Conservation (phyloP, 1,139 yeast genomes). For the Yamadazyma blattariae region DNA sequence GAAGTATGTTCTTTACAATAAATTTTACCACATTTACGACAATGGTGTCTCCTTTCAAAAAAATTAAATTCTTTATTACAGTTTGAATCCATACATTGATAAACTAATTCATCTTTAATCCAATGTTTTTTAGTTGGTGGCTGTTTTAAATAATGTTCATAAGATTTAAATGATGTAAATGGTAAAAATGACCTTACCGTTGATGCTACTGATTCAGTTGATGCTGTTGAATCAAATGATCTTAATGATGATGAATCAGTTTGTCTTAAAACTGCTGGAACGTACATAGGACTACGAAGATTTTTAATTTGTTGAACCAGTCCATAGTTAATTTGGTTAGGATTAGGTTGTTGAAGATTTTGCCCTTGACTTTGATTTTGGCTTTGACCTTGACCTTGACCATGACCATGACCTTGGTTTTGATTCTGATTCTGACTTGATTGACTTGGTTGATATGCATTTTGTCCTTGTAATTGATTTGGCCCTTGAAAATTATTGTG, state of each 20-base stretch:
- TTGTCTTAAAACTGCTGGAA: slow-evolving; percentile 84
- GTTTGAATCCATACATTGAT: slow-evolving; percentile 53
- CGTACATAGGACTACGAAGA: slow-evolving; percentile 80
- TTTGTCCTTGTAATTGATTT: background rate
- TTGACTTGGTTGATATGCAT: background rate
- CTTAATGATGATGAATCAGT: slow-evolving; percentile 28
- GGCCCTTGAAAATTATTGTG: background rate
- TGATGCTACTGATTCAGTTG: slow-evolving; percentile 27
- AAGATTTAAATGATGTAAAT: slow-evolving; percentile 12
- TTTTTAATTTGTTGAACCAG: slow-evolving; percentile 58
- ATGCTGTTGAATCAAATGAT: slow-evolving; percentile 36
- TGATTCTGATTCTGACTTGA: no score
- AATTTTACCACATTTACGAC: slow-evolving; percentile 90
- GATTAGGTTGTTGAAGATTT: background rate
- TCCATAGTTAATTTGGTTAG: slow-evolving; percentile 3
- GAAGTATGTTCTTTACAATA: slow-evolving; percentile 72
- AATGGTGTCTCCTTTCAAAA: slow-evolving; percentile 88
- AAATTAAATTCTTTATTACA: slow-evolving; percentile 67
- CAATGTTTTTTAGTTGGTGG: slow-evolving; percentile 73
- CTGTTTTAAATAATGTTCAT: slow-evolving; percentile 30
- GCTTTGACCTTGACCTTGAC: no score
- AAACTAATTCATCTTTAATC: slow-evolving; percentile 67
- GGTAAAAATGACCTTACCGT: slow-evolving; percentile 7
- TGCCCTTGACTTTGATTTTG: background rate
- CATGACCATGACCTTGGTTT: background rate